Conservation (phyloP, 768 basidiomycete species). For the Tricholoma sp. region DNA sequence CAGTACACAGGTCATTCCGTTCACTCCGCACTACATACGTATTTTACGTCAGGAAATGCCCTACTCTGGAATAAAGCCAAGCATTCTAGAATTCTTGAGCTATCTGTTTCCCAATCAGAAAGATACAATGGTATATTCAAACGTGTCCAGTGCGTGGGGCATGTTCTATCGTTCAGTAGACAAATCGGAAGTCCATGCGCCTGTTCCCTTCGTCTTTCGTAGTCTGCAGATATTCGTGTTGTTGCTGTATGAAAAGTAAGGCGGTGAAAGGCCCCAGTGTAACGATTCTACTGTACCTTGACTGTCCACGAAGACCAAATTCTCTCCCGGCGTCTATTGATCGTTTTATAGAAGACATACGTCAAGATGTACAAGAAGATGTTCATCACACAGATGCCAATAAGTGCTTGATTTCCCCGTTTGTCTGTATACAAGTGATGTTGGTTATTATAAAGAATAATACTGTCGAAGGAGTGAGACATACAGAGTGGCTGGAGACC, state of each 20-base stretch:
- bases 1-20: too few relatives aligned
- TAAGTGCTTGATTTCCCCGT: slow-evolving; percentile 22
- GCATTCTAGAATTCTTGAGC: too few relatives aligned
- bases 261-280: background rate
- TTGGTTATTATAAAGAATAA: background rate
- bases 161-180: too few relatives aligned
- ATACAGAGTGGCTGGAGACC: slow-evolving; percentile 27
- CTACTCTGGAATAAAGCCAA: too few relatives aligned
- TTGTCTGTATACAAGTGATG: slow-evolving; percentile 31
- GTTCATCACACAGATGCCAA: slow-evolving; percentile 51
- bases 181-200: slow-evolving; percentile 59
- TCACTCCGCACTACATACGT: too few relatives aligned
- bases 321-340: slow-evolving; percentile 44
- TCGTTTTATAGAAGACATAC: slow-evolving; percentile 49
- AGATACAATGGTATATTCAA: too few relatives aligned
- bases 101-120: too few relatives aligned
- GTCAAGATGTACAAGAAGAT: slow-evolving; percentile 41
- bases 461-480: slow-evolving; percentile 4
- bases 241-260: slow-evolving; percentile 33
- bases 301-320: slow-evolving; percentile 48
- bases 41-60: too few relatives aligned
- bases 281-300: slow-evolving; percentile 27
- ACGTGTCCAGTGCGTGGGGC: too few relatives aligned
- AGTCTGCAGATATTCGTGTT: slow-evolving; percentile 50
- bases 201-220: slow-evolving; percentile 60